Conservation (phyloP, 2,329 filamentous ascomycete genomes). For the Colletotrichum tabaci region DNA sequence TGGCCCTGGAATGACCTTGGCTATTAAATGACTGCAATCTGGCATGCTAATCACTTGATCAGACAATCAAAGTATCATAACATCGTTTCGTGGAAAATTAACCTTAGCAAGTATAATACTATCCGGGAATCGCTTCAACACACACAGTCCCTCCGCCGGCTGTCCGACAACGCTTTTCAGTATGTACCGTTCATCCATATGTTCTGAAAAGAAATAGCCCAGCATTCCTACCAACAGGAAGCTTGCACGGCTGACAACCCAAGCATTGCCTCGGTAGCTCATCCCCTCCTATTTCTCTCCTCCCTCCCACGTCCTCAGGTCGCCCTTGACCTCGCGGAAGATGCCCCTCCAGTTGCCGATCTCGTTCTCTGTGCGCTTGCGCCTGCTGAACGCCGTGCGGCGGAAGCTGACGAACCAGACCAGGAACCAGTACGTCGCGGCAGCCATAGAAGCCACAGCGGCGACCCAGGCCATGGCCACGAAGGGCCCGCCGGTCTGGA, state of each 20-base stretch:
- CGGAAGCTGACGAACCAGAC: slow-evolving; percentile 48
- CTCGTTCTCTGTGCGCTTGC: slow-evolving; percentile 41
- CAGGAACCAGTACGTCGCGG: slow-evolving; percentile 43
- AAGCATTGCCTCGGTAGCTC: background rate
- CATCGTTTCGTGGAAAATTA: background rate
- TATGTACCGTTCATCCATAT: slow-evolving; percentile 15
- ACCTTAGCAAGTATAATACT: background rate
- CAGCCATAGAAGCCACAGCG: slow-evolving; percentile 32
- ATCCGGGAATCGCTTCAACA: background rate
- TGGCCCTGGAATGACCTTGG: too few species aligned
- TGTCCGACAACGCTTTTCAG: background rate
- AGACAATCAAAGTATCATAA: too few species aligned
- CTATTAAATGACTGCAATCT: background rate
- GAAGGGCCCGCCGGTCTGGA: slow-evolving; percentile 37
- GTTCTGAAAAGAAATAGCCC: background rate
- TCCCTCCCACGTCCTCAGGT: slow-evolving; percentile 41
- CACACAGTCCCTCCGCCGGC: too few species aligned
- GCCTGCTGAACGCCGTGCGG: slow-evolving; percentile 43
- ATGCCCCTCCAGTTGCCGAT: slow-evolving; percentile 46
- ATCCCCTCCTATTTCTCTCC: slow-evolving; percentile 19
- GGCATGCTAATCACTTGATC: too few species aligned
- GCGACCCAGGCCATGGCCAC: slow-evolving; percentile 45
- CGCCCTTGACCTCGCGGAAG: slow-evolving; percentile 43
- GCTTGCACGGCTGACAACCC: too few species aligned
- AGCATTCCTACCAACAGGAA: background rate